phyloP scores from a whole-genome alignment of 1,139 yeast genomes.

The Geotrichum australiense region DNA sequence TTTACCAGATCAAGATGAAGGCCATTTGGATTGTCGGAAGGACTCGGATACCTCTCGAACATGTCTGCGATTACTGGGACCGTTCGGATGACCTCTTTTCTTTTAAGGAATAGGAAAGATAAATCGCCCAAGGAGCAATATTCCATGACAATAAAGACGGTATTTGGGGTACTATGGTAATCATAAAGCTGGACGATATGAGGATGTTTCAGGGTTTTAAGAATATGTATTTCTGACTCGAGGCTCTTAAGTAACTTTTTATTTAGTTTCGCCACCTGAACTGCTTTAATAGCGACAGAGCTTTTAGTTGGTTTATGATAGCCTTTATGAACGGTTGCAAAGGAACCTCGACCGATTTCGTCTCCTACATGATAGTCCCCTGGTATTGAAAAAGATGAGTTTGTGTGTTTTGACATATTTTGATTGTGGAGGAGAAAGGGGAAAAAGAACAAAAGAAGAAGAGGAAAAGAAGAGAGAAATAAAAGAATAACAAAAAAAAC shows the following conservation, averaged over 20 bases:
- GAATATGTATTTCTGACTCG: conserved; percentile 82
- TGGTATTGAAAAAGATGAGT: conserved; percentile 7
- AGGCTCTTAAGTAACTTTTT: conserved; percentile 82
- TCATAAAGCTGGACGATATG: conserved; percentile 85
- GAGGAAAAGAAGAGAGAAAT: background rate
- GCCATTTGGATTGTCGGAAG: conserved; percentile 57
- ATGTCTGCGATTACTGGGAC: conserved; percentile 76
- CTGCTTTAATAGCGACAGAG: conserved; percentile 83
- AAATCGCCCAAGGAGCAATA: conserved; percentile 93
- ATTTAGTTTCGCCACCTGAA: conserved; percentile 72
- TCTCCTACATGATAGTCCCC: conserved; percentile 46
- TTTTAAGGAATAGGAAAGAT: conserved; percentile 72
- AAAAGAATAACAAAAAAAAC: too few relatives aligned
- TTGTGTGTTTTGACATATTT: conserved; percentile 10
- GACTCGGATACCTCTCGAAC: conserved; percentile 77
- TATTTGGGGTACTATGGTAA: conserved; percentile 67
- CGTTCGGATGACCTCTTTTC: conserved; percentile 61
- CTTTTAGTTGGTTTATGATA: conserved; percentile 40
- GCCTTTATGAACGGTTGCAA: conserved; percentile 88
- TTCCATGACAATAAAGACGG: conserved; percentile 93
- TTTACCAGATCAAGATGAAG: conserved; percentile 69
- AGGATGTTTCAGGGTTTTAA: conserved; percentile 83
- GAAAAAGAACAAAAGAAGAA: background rate
- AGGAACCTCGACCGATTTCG: conserved; percentile 90
- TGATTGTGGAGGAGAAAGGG: background rate